phyloP scores from a whole-genome alignment of 2,329 filamentous ascomycete genomes.

The Dactylonectria estremocensis region DNA sequence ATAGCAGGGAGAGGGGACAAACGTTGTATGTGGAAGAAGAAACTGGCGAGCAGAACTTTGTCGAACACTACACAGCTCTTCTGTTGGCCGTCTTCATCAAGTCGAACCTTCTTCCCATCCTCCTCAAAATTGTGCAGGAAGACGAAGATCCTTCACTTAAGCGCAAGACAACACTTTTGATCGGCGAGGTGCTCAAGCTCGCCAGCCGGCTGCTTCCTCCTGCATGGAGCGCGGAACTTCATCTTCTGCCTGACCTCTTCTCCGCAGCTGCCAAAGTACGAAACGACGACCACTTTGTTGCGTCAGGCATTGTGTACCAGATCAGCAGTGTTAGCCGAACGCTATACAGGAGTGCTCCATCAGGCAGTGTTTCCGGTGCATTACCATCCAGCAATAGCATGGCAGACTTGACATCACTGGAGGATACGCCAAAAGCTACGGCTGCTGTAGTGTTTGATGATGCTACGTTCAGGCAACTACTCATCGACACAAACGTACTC shows the following conservation, averaged over 20 bases:
- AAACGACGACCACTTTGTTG: constrained; percentile 81
- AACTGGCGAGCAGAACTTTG: constrained; percentile 83
- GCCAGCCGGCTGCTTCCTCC: constrained; percentile 88
- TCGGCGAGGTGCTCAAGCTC: constrained; percentile 93
- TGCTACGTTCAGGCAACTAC: constrained; percentile 73
- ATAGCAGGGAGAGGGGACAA: constrained; percentile 63
- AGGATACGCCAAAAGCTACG: constrained; percentile 70
- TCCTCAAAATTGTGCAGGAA: constrained; percentile 77
- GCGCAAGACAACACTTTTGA: constrained; percentile 89
- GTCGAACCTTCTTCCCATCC: constrained; percentile 77
- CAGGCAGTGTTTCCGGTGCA: constrained; percentile 55
- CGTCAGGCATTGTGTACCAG: constrained; percentile 94
- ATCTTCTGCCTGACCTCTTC: constrained; percentile 90
- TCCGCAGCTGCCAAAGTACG: constrained; percentile 81
- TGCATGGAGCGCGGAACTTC: constrained; percentile 86
- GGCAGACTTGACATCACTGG: constrained; percentile 65
- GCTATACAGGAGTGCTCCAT: constrained; percentile 82
- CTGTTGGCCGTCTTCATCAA: constrained; percentile 89
- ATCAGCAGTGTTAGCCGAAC: constrained; percentile 98
- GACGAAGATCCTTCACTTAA: constrained; percentile 79
- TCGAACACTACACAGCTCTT: constrained; percentile 94
- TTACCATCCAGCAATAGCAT: constrained; percentile 62
- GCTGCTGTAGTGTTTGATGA: constrained; percentile 68
- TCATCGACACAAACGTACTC: constrained; percentile 87
- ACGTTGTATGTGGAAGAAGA: constrained; percentile 75